These are phyloP conservation scores for Colletotrichum cuscutae DNA, from an alignment of 2,329 filamentous ascomycete genomes.

Conservation along the genomic window DNA sequence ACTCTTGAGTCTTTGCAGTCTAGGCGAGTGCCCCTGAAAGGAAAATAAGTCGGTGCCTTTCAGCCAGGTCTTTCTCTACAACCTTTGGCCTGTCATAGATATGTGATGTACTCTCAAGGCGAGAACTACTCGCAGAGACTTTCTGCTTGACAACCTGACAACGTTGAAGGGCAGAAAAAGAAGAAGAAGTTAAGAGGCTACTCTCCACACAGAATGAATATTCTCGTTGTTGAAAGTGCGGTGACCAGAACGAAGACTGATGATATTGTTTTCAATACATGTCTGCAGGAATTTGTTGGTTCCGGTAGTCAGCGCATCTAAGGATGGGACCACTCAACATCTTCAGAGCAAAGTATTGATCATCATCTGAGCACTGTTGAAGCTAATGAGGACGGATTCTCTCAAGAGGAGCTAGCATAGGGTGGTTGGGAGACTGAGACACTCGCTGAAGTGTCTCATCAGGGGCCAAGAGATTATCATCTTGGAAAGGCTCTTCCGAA, in stretches of 20 bases:
- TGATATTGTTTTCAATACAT: neutral
- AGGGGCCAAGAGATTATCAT: neutral
- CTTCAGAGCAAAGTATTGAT: neutral
- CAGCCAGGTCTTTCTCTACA: neutral
- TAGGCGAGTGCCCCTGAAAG: neutral
- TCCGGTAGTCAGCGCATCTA: neutral
- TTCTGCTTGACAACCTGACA: neutral
- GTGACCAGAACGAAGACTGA: neutral
- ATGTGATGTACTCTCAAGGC: neutral
- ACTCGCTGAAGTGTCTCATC: neutral
- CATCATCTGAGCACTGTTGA: neutral
- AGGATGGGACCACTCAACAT: neutral
- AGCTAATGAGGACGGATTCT: neutral
- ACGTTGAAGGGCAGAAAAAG: neutral
- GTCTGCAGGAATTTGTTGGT: neutral
- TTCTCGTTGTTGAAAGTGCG: neutral
- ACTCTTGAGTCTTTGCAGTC: neutral
- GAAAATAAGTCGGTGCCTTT: neutral
- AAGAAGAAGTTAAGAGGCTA: neutral
- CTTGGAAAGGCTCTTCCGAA: neutral
- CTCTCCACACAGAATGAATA: neutral
- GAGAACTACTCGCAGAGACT: neutral
- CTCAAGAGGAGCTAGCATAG: neutral
- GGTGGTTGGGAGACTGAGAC: neutral
- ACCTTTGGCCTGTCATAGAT: neutral